Evolutionary conservation across 2,329 filamentous ascomycete genomes (phyloP).

Genomic region (Daldinia eschscholtzii): DNA sequence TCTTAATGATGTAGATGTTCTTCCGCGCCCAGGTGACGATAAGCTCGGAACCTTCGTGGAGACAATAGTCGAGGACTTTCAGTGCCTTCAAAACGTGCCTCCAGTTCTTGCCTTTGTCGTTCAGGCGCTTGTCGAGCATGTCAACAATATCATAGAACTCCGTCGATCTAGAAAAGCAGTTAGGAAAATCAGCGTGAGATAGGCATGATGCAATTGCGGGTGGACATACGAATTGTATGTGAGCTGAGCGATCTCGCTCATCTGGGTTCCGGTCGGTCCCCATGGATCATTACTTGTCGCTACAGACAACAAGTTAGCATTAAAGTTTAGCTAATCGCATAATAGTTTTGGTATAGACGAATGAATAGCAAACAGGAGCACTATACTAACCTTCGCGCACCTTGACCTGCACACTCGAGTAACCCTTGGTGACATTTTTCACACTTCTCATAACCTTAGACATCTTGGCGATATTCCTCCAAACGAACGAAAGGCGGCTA

Average conservation of each 20-base stretch:
- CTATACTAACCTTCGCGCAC: conserved; percentile 85
- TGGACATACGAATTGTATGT: conserved; percentile 91
- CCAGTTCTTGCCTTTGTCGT: conserved; percentile 99
- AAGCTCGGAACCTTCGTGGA: conserved; percentile 96
- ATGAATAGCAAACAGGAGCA: conserved; percentile 35
- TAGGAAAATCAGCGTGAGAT: conserved; percentile 32
- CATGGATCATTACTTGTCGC: conserved; percentile 99
- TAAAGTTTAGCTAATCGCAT: conserved; percentile 15
- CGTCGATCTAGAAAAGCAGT: conserved; percentile 73
- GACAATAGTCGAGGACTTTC: conserved; percentile 97
- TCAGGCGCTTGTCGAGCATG: conserved; percentile 98
- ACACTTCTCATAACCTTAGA: conserved; percentile 97
- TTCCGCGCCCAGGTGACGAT: conserved; percentile 98
- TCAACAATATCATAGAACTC: conserved; percentile 99
- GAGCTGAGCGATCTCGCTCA: conserved; percentile 98
- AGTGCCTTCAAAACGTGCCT: conserved; percentile 96
- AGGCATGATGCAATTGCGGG: conserved; percentile 16
- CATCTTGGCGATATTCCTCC: conserved; percentile 69
- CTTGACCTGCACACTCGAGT: conserved; percentile 96
- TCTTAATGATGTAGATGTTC: conserved; percentile 99
- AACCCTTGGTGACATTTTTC: conserved; percentile 99
- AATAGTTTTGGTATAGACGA: conserved; percentile 13
- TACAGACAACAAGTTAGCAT: conserved; percentile 59
- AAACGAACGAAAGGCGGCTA: conserved; percentile 24
- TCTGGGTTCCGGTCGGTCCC: conserved; percentile 97